phyloP scores from a whole-genome alignment of 2,329 filamentous ascomycete species.

The Hymenoscyphus albidus region DNA sequence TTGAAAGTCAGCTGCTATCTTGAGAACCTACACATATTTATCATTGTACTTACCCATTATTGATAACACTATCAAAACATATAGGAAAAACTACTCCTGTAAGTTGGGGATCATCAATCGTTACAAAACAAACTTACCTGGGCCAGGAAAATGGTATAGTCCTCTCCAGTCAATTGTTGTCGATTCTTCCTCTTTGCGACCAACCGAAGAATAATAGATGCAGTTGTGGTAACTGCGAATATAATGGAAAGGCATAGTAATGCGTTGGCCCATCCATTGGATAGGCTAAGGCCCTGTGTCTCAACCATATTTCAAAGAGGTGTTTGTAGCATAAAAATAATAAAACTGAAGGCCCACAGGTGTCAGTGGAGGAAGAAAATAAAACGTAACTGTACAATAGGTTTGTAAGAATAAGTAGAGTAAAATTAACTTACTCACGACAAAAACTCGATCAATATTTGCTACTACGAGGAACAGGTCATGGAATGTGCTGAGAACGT shows the following conservation, averaged over 20 bases:
- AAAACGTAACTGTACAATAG: not conserved
- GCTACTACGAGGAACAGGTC: not conserved
- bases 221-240: slow-evolving; percentile 9
- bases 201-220: slow-evolving; percentile 13
- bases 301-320: not conserved
- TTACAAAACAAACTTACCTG: slow-evolving; percentile 3
- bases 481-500: not conserved
- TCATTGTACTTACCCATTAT: slow-evolving; percentile 2
- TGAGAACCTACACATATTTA: not conserved
- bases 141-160: slow-evolving; percentile 10
- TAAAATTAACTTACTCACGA: not conserved
- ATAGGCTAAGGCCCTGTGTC: not conserved
- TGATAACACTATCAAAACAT: not conserved
- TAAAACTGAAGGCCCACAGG: not conserved
- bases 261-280: not conserved
- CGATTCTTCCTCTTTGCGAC: slow-evolving; percentile 11
- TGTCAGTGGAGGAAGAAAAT: not conserved
- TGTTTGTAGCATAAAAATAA: not conserved
- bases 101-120: not conserved
- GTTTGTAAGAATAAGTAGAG: not conserved
- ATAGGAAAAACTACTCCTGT: not conserved
- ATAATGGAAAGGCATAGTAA: slow-evolving; percentile 6
- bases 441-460: not conserved
- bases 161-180: slow-evolving; percentile 4
- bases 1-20: not conserved